These are phyloP conservation scores for Gnetum montanum DNA, from an alignment of 75 land plant species.

Conservation along the genomic window DNA sequence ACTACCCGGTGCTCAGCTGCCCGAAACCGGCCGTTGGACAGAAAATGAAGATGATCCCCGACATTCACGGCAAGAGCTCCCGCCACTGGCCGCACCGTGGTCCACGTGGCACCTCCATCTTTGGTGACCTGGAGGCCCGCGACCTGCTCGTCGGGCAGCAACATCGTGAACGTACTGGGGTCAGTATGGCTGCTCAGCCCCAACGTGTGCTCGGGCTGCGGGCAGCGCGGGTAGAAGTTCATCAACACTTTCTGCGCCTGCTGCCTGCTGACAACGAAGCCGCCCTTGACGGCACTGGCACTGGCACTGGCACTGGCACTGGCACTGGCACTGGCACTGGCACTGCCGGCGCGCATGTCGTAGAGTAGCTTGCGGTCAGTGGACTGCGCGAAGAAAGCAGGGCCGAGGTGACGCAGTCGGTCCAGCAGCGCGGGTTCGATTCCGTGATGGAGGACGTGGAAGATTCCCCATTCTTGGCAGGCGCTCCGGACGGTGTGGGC, in stretches of 20 bases:
- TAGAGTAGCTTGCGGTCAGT: slow-evolving; percentile 52
- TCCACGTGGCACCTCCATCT: slow-evolving; percentile 56
- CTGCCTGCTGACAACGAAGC: slow-evolving; percentile 55
- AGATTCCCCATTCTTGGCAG: slow-evolving; percentile 77
- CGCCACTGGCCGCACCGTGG: slow-evolving; percentile 55
- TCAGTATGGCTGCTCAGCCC: slow-evolving; percentile 62
- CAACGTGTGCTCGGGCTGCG: slow-evolving; percentile 56
- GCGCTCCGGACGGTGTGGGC: too few species aligned
- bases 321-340: too few species aligned
- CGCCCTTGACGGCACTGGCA: too few species aligned
- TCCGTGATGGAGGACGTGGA: slow-evolving; percentile 80
- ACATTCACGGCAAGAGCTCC: slow-evolving; percentile 64
- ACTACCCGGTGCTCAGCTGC: too few species aligned
- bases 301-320: too few species aligned
- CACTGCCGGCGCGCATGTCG: slow-evolving; percentile 63
- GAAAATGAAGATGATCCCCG: slow-evolving; percentile 63
- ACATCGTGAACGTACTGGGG: slow-evolving; percentile 50
- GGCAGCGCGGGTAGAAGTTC: slow-evolving; percentile 59
- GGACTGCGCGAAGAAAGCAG: slow-evolving; percentile 50
- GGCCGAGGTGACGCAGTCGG: slow-evolving; percentile 29
- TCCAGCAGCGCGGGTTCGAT: slow-evolving; percentile 28
- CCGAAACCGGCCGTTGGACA: too few species aligned
- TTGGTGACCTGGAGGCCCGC: slow-evolving; percentile 59
- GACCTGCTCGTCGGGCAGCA: slow-evolving; percentile 52
- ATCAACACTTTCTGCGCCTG: slow-evolving; percentile 46